phyloP scores from a whole-genome alignment of 768 basidiomycete species.

The Kwoniella bestiolae region DNA sequence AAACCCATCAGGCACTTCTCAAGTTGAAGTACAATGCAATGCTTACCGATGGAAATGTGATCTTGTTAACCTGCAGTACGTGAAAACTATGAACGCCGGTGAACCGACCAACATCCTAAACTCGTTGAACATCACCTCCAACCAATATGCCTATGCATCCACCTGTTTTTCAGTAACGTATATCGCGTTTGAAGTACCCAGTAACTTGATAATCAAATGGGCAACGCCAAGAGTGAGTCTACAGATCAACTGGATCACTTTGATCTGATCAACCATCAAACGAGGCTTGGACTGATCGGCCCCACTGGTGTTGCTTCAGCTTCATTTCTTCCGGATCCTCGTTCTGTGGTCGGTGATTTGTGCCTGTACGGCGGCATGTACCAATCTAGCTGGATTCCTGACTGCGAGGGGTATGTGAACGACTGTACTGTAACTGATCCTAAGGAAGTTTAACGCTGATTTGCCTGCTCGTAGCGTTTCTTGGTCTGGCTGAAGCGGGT shows the following conservation, averaged over 20 bases:
- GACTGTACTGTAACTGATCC: too few species aligned
- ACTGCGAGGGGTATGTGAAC: neutral
- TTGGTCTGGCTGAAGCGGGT: constrained; percentile 35
- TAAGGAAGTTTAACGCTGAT: too few species aligned
- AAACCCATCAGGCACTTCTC: too few species aligned
- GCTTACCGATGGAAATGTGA: too few species aligned
- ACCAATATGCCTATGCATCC: constrained; percentile 32
- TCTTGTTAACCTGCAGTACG: too few species aligned
- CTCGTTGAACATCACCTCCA: constrained; percentile 28
- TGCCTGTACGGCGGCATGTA: constrained; percentile 4
- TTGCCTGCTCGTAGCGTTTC: constrained; percentile 17
- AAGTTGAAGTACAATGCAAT: too few species aligned
- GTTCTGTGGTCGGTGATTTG: constrained; percentile 2
- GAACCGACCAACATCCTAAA: constrained; percentile 34
- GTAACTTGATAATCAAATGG: constrained; percentile 39
- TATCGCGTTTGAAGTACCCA: constrained; percentile 38
- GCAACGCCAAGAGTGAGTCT: constrained; percentile 32
- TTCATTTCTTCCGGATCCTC: constrained; percentile 11
- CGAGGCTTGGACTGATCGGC: too few species aligned
- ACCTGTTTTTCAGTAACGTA: constrained; percentile 37
- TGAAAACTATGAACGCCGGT: constrained; percentile 35
- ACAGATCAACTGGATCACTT: neutral
- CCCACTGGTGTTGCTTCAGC: constrained; percentile 3
- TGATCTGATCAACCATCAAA: too few species aligned
- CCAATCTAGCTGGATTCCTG: neutral